These are phyloP conservation scores for Globisporangium sylvaticum DNA, from an alignment of 352 stramenopile species.

Conservation along the genomic window DNA sequence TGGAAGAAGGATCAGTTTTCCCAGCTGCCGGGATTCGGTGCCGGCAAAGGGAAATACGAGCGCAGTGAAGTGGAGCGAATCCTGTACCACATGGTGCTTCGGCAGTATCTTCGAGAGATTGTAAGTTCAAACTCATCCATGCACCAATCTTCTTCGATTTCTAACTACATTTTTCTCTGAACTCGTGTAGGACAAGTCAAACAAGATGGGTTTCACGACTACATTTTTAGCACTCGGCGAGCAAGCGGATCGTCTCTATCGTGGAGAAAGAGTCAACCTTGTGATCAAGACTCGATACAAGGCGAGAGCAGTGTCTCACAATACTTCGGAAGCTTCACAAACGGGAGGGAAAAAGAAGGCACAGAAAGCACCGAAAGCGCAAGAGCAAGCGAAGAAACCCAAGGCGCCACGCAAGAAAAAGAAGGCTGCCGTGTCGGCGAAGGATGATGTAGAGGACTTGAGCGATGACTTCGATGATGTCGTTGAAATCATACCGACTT, in stretches of 20 bases:
- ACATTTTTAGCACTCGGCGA: constrained; percentile 68
- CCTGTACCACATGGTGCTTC: constrained; percentile 86
- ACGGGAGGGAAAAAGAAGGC: constrained; percentile 31
- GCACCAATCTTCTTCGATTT: not conserved
- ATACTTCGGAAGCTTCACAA: constrained; percentile 19
- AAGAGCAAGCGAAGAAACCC: constrained; percentile 13
- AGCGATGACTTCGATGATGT: constrained; percentile 62
- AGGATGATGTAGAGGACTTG: constrained; percentile 54
- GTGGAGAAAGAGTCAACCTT: constrained; percentile 70
- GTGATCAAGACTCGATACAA: constrained; percentile 75
- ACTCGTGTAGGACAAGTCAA: constrained; percentile 59
- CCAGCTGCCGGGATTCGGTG: constrained; percentile 57
- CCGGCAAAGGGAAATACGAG: constrained; percentile 67
- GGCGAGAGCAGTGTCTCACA: constrained; percentile 22
- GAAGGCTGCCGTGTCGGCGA: constrained; percentile 31
- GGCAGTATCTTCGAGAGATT: constrained; percentile 75
- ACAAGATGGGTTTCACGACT: constrained; percentile 79
- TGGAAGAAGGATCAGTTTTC: constrained; percentile 62
- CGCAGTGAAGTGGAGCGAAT: constrained; percentile 81
- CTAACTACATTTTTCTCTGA: not conserved
- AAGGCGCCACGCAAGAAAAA: constrained; percentile 32
- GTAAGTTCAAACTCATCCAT: constrained; percentile 18
- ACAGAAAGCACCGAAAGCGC: constrained; percentile 21
- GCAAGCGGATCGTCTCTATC: constrained; percentile 45
- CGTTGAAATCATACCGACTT: constrained; percentile 38